Percentiles rank a stretch among this genome's conserved stretches.
These are phyloP conservation scores for Phoma sp. DNA, from an alignment of 2,329 filamentous ascomycete genomes.

Conservation along the genomic window DNA sequence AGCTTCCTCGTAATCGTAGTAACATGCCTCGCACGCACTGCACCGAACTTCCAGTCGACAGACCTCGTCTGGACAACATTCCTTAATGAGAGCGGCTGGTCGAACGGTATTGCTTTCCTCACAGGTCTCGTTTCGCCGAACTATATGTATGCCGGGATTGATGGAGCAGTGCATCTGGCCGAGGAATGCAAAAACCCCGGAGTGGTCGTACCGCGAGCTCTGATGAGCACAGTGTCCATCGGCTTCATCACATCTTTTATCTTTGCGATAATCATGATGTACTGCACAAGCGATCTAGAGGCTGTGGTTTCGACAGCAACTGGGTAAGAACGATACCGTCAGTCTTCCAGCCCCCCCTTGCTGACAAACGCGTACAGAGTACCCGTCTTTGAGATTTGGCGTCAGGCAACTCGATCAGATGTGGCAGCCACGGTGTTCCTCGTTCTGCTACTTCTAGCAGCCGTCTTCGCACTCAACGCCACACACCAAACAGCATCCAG, in stretches of 20 bases:
- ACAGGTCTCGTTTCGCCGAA: slow-evolving; percentile 40
- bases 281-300: slow-evolving; percentile 22
- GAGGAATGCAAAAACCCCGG: slow-evolving; percentile 40
- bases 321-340: slow-evolving; percentile 9
- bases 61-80: slow-evolving; percentile 55
- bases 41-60: slow-evolving; percentile 33
- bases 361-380: slow-evolving; percentile 13
- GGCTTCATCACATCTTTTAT: slow-evolving; percentile 31
- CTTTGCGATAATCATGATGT: slow-evolving; percentile 24
- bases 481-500: slow-evolving; percentile 27
- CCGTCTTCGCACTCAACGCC: slow-evolving; percentile 21
- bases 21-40: slow-evolving; percentile 52
- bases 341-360: not conserved
- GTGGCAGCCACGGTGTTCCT: slow-evolving; percentile 21
- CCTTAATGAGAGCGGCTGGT: slow-evolving; percentile 55
- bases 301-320: slow-evolving; percentile 21
- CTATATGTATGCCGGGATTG: slow-evolving; percentile 30
- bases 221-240: slow-evolving; percentile 42
- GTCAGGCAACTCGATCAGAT: slow-evolving; percentile 24
- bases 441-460: slow-evolving; percentile 14
- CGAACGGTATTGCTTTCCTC: slow-evolving; percentile 51
- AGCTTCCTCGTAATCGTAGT: slow-evolving; percentile 59
- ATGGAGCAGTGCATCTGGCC: slow-evolving; percentile 40
- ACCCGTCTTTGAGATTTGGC: slow-evolving; percentile 27
- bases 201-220: slow-evolving; percentile 39